Conservation (phyloP, 108 stramenopile genomes). For the Skeletonema menzelii region DNA sequence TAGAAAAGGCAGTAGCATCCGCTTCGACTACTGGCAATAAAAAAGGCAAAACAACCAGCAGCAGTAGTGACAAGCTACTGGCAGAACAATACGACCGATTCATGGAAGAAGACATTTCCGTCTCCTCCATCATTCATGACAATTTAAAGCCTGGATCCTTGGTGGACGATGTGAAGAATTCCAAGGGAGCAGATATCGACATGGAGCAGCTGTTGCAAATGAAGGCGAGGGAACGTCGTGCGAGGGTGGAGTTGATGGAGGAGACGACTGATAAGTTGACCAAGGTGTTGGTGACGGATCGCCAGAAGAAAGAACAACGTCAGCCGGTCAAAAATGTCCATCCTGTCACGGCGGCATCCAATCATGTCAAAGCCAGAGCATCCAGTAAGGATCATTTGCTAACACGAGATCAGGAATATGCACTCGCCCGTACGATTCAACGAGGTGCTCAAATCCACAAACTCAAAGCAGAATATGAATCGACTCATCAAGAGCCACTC, state of each 20-base stretch:
- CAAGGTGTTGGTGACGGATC: background rate
- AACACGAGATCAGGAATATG: slow-evolving; percentile 72
- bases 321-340: background rate
- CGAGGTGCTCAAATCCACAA: slow-evolving; percentile 64
- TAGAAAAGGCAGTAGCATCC: background rate
- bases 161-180: slow-evolving; percentile 12
- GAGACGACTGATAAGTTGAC: background rate
- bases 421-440: slow-evolving; percentile 73
- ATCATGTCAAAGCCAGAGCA: background rate
- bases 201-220: slow-evolving; percentile 15
- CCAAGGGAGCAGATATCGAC: slow-evolving; percentile 22
- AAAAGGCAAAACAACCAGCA: background rate
- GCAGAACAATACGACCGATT: slow-evolving; percentile 39
- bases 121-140: slow-evolving; percentile 22
- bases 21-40: background rate
- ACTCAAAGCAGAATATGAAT: slow-evolving; percentile 59
- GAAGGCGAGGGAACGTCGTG: slow-evolving; percentile 27
- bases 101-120: slow-evolving; percentile 23
- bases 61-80: background rate
- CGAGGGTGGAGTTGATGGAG: background rate
- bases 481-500: slow-evolving; percentile 25
- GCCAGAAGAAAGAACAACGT: background rate
- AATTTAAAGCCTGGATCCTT: slow-evolving; percentile 11
- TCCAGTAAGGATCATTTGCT: slow-evolving; percentile 14
- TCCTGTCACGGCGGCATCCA: background rate